Evolutionary conservation across 176 grass and related monocot genomes (phyloP).

Genomic region (Paspalum vaginatum): DNA sequence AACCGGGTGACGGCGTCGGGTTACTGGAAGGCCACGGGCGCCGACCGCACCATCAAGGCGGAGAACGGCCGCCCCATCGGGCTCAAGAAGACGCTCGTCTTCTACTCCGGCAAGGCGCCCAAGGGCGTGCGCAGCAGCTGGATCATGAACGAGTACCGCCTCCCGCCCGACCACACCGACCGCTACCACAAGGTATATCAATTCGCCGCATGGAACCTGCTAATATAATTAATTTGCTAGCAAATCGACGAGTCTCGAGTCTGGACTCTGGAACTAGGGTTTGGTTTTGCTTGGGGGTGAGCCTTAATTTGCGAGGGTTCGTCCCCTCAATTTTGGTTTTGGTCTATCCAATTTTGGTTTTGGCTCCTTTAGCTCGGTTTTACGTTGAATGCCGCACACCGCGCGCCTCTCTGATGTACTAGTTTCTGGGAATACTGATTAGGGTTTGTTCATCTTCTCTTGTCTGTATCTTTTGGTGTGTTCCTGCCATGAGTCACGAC

Average conservation of each 20-base stretch:
- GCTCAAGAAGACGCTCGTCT: constrained; percentile 96
- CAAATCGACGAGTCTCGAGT: background rate
- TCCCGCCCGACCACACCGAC: constrained; percentile 61
- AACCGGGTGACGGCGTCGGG: constrained; percentile 94
- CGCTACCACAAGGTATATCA: constrained; percentile 78
- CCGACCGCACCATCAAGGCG: constrained; percentile 71
- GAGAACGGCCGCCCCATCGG: constrained; percentile 80
- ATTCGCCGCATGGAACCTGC: too few species aligned
- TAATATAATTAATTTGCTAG: too few species aligned
- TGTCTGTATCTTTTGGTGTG: background rate
- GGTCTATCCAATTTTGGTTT: background rate
- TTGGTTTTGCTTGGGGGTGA: background rate
- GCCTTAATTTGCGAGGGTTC: background rate
- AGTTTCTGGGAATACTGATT: background rate
- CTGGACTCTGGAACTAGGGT: constrained; percentile 27
- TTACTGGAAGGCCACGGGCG: constrained; percentile 99
- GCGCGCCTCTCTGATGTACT: background rate
- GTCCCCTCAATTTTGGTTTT: background rate
- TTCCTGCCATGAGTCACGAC: background rate
- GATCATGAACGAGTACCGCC: constrained; percentile 99
- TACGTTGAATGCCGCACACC: background rate
- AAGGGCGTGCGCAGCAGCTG: constrained; percentile 87
- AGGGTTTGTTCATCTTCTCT: constrained; percentile 47
- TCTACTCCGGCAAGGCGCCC: constrained; percentile 99
- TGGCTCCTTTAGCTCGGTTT: background rate